phyloP scores from a whole-genome alignment of 257 asterid genomes.

The Fraxinus cuspidata region DNA sequence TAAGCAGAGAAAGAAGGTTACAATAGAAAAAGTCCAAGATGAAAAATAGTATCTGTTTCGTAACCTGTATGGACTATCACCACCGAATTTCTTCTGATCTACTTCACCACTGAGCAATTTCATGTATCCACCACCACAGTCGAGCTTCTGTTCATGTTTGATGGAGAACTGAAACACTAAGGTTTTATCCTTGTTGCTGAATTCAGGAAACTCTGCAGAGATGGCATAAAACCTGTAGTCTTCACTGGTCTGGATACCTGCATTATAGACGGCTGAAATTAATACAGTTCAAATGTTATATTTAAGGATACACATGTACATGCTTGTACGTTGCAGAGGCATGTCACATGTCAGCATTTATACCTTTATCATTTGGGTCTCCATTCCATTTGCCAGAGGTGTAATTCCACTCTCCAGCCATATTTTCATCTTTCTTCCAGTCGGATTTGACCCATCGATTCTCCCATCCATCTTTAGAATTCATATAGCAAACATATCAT shows the following conservation, averaged over 20 bases:
- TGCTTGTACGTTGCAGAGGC: background rate
- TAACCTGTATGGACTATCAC: slow-evolving; percentile 94
- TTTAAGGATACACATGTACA: background rate
- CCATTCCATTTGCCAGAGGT: slow-evolving; percentile 98
- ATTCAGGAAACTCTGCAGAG: slow-evolving; percentile 93
- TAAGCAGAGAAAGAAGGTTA: background rate
- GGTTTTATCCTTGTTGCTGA: slow-evolving; percentile 88
- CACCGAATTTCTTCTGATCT: slow-evolving; percentile 92
- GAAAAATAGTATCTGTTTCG: background rate
- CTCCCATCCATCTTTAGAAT: slow-evolving; percentile 81
- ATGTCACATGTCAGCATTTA: background rate
- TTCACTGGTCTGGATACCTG: slow-evolving; percentile 94
- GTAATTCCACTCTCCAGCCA: slow-evolving; percentile 98
- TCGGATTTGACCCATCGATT: slow-evolving; percentile 92
- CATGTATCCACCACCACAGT: slow-evolving; percentile 99
- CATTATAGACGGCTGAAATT: background rate
- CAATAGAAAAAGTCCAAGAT: background rate
- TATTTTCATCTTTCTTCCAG: slow-evolving; percentile 93
- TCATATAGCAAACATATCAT: slow-evolving; percentile 13
- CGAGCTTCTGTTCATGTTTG: slow-evolving; percentile 98
- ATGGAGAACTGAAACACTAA: slow-evolving; percentile 88
- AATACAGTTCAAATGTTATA: background rate
- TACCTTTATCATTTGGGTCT: slow-evolving; percentile 77
- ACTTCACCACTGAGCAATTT: slow-evolving; percentile 82
- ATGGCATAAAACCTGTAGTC: slow-evolving; percentile 91